These are phyloP conservation scores for Lodderomyces jiufengensis DNA, from an alignment of 1,139 yeast genomes.

Conservation along the genomic window DNA sequence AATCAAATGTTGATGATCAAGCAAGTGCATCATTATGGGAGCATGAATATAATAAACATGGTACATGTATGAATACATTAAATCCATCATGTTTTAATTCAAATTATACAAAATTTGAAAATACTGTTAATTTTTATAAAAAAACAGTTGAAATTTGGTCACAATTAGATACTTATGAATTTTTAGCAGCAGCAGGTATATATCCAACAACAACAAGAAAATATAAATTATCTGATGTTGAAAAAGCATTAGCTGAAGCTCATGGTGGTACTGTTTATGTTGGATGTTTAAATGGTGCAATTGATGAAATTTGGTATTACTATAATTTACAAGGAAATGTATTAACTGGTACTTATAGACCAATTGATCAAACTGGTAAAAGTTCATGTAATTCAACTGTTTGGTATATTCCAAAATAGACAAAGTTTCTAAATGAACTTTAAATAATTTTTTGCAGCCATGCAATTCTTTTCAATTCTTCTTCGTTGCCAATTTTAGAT, in stretches of 20 bases:
- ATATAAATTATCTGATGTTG: conserved; percentile 29
- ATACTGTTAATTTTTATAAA: conserved; percentile 32
- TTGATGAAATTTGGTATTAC: conserved; percentile 40
- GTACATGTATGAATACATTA: conserved; percentile 43
- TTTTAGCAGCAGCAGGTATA: conserved; percentile 33
- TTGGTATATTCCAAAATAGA: conserved; percentile 32
- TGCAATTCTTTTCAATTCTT: too few relatives aligned
- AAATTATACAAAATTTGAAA: conserved; percentile 27
- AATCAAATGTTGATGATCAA: conserved; percentile 29
- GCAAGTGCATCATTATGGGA: conserved; percentile 32
- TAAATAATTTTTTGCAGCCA: too few relatives aligned
- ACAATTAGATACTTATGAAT: conserved; percentile 32
- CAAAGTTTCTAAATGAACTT: too few relatives aligned
- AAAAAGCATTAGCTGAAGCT: conserved; percentile 29
- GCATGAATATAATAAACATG: conserved; percentile 45
- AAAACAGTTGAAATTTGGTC: conserved; percentile 35
- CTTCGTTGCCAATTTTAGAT: neutral
- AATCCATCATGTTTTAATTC: conserved; percentile 33
- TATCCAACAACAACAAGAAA: conserved; percentile 28
- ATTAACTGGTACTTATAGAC: conserved; percentile 33
- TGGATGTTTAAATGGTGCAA: conserved; percentile 32
- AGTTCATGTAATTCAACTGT: conserved; percentile 27
- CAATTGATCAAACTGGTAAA: conserved; percentile 24
- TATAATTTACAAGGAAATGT: conserved; percentile 34
- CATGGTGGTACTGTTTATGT: conserved; percentile 31